These are phyloP conservation scores for Hysterangium stoloniferum DNA, from an alignment of 768 basidiomycete species.

Conservation along the genomic window DNA sequence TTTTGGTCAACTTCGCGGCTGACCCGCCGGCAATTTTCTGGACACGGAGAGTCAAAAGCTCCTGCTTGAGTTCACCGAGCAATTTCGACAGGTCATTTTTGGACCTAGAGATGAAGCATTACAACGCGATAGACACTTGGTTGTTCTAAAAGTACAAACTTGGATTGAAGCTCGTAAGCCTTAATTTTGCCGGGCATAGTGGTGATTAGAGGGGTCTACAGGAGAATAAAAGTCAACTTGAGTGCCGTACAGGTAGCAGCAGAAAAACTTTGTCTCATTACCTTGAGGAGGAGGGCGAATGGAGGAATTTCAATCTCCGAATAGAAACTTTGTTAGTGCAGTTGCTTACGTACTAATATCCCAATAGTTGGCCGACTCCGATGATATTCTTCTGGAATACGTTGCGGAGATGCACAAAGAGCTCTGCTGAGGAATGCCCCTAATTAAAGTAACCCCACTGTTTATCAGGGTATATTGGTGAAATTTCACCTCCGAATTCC, in stretches of 20 bases:
- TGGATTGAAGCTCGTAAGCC: constrained; percentile 93
- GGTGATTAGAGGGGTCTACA: constrained; percentile 2
- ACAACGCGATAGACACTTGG: neutral
- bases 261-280: neutral
- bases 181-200: constrained; percentile 89
- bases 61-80: constrained; percentile 87
- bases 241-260: neutral
- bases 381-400: neutral
- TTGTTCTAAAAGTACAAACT: constrained; percentile 43
- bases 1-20: constrained; percentile 93
- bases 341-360: constrained; percentile 6
- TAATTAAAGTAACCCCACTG: too few relatives aligned
- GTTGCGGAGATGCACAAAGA: too few relatives aligned
- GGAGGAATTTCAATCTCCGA: constrained; percentile 2
- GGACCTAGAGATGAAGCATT: constrained; percentile 44
- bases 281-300: constrained; percentile 4
- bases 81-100: constrained; percentile 97
- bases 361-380: neutral
- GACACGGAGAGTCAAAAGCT: constrained; percentile 89
- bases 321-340: neutral
- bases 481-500: too few relatives aligned
- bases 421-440: too few relatives aligned
- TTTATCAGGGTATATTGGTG: too few relatives aligned
- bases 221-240: neutral
- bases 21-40: constrained; percentile 97